These are phyloP conservation scores for Pythium sukuiense DNA, from an alignment of 352 stramenopile genomes.

Conservation along the genomic window DNA sequence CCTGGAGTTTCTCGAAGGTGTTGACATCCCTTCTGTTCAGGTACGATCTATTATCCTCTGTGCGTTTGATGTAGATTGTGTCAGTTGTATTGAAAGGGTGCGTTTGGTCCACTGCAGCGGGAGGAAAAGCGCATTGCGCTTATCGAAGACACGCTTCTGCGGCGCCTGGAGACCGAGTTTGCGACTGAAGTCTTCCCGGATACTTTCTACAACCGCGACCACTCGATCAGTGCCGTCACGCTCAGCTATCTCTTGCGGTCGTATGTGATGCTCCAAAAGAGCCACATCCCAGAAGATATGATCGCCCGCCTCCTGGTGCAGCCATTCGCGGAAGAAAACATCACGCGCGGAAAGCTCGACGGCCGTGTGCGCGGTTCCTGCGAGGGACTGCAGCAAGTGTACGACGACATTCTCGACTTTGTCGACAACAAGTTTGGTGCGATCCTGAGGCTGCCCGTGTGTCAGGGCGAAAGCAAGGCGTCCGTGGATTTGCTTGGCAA, in stretches of 20 bases:
- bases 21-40: constrained; percentile 69
- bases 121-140: constrained; percentile 69
- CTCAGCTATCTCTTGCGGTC: constrained; percentile 73
- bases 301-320: constrained; percentile 72
- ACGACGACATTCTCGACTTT: constrained; percentile 73
- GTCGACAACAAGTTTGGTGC: constrained; percentile 64
- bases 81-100: too few relatives aligned
- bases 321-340: constrained; percentile 74
- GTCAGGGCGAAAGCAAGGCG: constrained; percentile 62
- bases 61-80: not conserved
- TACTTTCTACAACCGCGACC: constrained; percentile 85
- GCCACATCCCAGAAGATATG: constrained; percentile 79
- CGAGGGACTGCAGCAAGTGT: constrained; percentile 71
- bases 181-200: constrained; percentile 86
- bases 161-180: constrained; percentile 81
- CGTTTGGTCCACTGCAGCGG: constrained; percentile 28
- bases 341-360: constrained; percentile 79
- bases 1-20: constrained; percentile 69
- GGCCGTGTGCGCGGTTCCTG: constrained; percentile 71
- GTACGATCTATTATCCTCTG: constrained; percentile 25
- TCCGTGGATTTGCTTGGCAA: constrained; percentile 81
- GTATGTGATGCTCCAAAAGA: constrained; percentile 78
- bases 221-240: constrained; percentile 57
- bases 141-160: constrained; percentile 72
- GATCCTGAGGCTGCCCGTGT: constrained; percentile 63